These are phyloP conservation scores for Arthromyces matolae DNA, from an alignment of 768 basidiomycete species.

Conservation along the genomic window DNA sequence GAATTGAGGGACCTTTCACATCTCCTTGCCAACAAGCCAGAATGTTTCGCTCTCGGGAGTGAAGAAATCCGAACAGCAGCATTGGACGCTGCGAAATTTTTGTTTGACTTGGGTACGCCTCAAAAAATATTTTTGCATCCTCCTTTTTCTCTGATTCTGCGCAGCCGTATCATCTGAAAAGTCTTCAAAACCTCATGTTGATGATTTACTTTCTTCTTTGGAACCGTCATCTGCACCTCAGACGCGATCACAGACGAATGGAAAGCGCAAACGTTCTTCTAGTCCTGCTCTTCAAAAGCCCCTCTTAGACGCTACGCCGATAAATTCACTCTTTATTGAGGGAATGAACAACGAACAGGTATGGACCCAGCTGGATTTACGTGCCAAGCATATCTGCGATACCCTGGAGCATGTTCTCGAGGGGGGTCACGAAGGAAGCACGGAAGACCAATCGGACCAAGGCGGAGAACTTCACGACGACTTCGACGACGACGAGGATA, in stretches of 20 bases:
- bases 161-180: slow-evolving; percentile 68
- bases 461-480: slow-evolving; percentile 27
- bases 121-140: slow-evolving; percentile 1
- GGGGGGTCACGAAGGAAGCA: slow-evolving; percentile 28
- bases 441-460: slow-evolving; percentile 27
- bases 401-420: slow-evolving; percentile 65
- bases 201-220: slow-evolving; percentile 63
- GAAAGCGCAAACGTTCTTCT: slow-evolving; percentile 40
- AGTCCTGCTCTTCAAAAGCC: slow-evolving; percentile 29
- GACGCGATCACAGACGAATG: slow-evolving; percentile 60
- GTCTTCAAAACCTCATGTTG: slow-evolving; percentile 59
- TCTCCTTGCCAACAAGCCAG: slow-evolving; percentile 51
- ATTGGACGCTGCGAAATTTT: slow-evolving; percentile 63
- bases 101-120: slow-evolving; percentile 71
- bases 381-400: slow-evolving; percentile 64
- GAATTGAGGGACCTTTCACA: slow-evolving; percentile 48
- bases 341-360: slow-evolving; percentile 84
- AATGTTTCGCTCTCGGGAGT: slow-evolving; percentile 54
- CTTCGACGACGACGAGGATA: slow-evolving; percentile 28
- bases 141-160: slow-evolving; percentile 9
- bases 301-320: slow-evolving; percentile 58
- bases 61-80: slow-evolving; percentile 53
- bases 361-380: slow-evolving; percentile 91
- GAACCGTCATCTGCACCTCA: slow-evolving; percentile 66
- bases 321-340: slow-evolving; percentile 70